These are phyloP conservation scores for Physaria fendleri DNA, from an alignment of 345 rosid genomes.

Conservation along the genomic window DNA sequence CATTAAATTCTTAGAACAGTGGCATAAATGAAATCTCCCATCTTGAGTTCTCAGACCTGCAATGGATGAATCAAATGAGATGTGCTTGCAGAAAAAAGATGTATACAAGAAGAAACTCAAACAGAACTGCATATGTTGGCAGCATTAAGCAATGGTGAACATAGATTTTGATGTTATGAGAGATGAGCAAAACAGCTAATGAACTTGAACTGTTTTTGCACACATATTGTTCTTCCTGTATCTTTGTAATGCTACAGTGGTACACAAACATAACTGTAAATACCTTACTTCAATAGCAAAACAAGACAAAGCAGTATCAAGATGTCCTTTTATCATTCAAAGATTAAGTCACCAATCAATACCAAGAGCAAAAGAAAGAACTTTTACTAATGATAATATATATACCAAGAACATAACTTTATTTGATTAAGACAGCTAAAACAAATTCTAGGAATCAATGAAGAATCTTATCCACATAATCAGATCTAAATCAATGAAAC, in stretches of 20 bases:
- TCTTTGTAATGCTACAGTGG: background rate
- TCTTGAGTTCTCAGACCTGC: slow-evolving; percentile 3
- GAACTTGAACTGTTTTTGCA: background rate
- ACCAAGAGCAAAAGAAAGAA: background rate
- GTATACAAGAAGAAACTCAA: background rate
- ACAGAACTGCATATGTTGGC: background rate
- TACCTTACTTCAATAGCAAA: background rate
- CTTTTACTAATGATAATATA: background rate
- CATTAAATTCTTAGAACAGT: background rate
- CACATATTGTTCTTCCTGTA: background rate
- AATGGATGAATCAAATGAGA: background rate
- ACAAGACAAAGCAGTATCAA: slow-evolving; percentile 5
- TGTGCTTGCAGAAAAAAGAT: background rate
- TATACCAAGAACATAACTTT: background rate
- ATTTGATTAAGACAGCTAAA: background rate
- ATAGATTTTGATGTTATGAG: background rate
- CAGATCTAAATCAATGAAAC: background rate
- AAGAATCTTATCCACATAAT: slow-evolving; percentile 8
- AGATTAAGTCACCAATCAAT: background rate
- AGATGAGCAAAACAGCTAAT: background rate
- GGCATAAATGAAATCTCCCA: background rate
- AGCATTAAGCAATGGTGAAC: background rate
- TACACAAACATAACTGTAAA: background rate
- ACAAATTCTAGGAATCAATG: background rate
- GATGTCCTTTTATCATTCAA: background rate